Conservation (phyloP, 768 basidiomycete species). For the Pholiota molesta region DNA sequence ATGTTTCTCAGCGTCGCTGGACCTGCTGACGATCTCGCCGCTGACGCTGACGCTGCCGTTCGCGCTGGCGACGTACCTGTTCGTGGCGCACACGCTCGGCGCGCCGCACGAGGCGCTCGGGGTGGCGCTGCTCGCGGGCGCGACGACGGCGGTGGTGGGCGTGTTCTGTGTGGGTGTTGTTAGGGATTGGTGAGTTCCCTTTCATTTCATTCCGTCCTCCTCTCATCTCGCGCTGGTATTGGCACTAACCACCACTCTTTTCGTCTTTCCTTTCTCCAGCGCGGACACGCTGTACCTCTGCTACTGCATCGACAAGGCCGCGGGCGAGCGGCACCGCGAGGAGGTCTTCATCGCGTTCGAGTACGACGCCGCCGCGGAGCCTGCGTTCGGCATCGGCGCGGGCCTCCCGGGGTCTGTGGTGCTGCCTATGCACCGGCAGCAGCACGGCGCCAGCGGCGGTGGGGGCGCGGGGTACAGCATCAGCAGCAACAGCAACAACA, state of each 20-base stretch:
- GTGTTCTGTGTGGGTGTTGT: conserved; percentile 83
- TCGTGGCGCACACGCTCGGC: conserved; percentile 80
- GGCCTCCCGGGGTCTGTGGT: conserved; percentile 7
- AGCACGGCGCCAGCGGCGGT: not conserved
- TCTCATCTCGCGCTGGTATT: not conserved
- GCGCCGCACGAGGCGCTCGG: conserved; percentile 75
- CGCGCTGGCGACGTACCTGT: conserved; percentile 81
- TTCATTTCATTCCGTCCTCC: not conserved
- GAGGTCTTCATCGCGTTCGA: conserved; percentile 47
- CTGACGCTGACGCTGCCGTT: conserved; percentile 82
- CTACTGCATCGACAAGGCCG: conserved; percentile 52
- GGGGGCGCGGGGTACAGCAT: not conserved
- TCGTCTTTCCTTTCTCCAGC: conserved; percentile 23
- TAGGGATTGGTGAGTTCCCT: conserved; percentile 55
- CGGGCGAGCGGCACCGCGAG: conserved; percentile 40
- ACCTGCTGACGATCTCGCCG: conserved; percentile 76
- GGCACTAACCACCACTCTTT: not conserved
- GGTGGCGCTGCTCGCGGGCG: conserved; percentile 76
- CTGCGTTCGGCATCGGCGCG: not conserved
- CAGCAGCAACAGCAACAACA: conserved; percentile 6
- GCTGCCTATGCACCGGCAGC: conserved; percentile 15
- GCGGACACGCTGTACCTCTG: conserved; percentile 51
- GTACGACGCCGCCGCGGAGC: conserved; percentile 28
- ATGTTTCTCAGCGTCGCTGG: conserved; percentile 69
- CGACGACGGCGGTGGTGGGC: conserved; percentile 80